Percentiles rank a stretch among this genome's conserved stretches.
These are phyloP conservation scores for Curvularia verruculosa DNA, from an alignment of 2,329 filamentous ascomycete species.

Conservation along the genomic window DNA sequence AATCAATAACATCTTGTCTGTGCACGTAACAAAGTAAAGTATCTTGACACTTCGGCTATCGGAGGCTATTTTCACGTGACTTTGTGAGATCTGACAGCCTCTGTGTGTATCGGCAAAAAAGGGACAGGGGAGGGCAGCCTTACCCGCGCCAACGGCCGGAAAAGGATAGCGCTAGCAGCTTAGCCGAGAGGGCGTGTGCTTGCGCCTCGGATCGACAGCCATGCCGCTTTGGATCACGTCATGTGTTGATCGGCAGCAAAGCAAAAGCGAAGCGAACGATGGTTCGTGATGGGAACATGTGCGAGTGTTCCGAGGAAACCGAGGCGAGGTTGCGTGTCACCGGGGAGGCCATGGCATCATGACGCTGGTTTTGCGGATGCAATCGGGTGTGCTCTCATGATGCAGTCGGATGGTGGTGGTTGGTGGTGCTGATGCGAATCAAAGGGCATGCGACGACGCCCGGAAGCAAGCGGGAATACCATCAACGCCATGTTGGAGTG, in stretches of 20 bases:
- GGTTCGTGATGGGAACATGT: too few relatives aligned
- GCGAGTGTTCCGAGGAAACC: slow-evolving; percentile 5
- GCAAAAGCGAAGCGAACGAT: background rate
- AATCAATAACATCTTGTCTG: too few relatives aligned
- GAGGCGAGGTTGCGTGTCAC: slow-evolving; percentile 5
- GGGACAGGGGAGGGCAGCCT: background rate
- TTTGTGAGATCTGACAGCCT: background rate
- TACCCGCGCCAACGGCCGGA: slow-evolving; percentile 7
- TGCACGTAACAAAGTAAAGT: too few relatives aligned
- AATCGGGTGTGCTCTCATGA: too few relatives aligned
- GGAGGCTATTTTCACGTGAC: background rate
- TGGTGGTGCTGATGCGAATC: background rate
- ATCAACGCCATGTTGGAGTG: too few relatives aligned
- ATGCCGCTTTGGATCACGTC: background rate
- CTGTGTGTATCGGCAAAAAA: too few relatives aligned
- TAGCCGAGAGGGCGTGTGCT: background rate
- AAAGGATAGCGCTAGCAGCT: background rate
- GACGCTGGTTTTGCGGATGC: too few relatives aligned
- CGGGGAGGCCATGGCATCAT: background rate
- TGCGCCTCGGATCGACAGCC: background rate
- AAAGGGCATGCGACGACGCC: background rate
- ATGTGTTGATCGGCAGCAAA: slow-evolving; percentile 9
- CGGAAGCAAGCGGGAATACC: background rate
- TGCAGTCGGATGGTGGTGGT: too few relatives aligned
- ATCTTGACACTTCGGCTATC: background rate